Base-by-base conservation (phyloP, 441 rosid species). In the Mallotus japonicus region DNA sequence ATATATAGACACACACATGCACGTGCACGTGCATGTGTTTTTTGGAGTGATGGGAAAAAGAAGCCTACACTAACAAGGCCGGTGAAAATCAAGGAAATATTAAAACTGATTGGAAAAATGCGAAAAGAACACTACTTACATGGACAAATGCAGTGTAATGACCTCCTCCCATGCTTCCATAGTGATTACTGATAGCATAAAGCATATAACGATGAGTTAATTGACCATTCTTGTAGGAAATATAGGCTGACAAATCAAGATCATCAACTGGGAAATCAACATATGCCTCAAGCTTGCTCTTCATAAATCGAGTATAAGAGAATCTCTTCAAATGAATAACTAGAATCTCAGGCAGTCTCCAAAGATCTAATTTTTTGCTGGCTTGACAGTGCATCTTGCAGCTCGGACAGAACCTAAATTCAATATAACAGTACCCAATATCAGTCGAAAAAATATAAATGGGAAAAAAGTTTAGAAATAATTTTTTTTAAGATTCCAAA, bases 121-220 rank as follows among this genome's bases (percentile, higher is more conserved):
- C 15, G 63, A 56, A 46, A 71, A 65, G 61, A 12, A 34, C 14
- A 51, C 46, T 7, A 83, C 95, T 90, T 84, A 88, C 95, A 80
- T 84, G 85, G 76, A 88, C 81, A 80, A 81, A 87, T 65, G 95
- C 88, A 42, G 92, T 90, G 72, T 88, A 88, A 82, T 88, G 92
- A 71, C 95, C 95, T 6, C 87, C 90, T 72, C 92, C 91, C 90
- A 88, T 83, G 84, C 85, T 82, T 61, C 95, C 95, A 46, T 85
- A 82, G 83, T 90, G 95, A 77, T 90, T 90, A 73, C 88, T 88
- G 65, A 83, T 74, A 4, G 92, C 95, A 80, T 88, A 88, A 62
- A 88, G 84, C 75, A 71, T 77, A 70, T 90, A 90, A 44, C 82
- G 79, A 70, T 81, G 70, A 62, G 85, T 78, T 55, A 63, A 62